These are phyloP conservation scores for Trypanosoma caninum DNA, from an alignment of 208 protist species.

Conservation along the genomic window DNA sequence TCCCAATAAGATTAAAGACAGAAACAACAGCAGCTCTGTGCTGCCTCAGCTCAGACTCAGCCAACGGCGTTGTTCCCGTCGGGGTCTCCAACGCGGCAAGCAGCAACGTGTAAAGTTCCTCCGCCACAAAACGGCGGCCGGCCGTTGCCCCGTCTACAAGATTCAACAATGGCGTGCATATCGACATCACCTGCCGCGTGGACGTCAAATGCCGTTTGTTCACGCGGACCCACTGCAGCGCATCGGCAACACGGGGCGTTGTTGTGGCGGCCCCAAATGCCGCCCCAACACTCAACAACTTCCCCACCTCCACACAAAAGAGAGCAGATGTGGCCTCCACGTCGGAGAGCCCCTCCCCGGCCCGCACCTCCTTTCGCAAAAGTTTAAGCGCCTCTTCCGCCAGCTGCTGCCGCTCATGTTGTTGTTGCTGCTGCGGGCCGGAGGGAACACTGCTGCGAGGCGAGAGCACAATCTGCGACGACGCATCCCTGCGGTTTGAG, in stretches of 20 bases:
- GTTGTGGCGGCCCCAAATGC: conserved; percentile 62
- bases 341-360: conserved; percentile 53
- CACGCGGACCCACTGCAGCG: conserved; percentile 45
- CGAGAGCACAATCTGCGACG: background rate
- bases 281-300: conserved; percentile 59
- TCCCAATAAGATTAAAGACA: conserved; percentile 56
- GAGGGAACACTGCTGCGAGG: background rate
- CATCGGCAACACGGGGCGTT: conserved; percentile 49
- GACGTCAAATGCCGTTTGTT: conserved; percentile 40
- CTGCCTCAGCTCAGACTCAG: conserved; percentile 27
- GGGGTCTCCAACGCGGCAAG: conserved; percentile 5
- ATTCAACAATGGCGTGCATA: conserved; percentile 61
- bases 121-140: conserved; percentile 47
- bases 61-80: background rate
- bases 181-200: conserved; percentile 75
- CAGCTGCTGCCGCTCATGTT: conserved; percentile 27
- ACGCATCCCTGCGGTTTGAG: conserved; percentile 1
- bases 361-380: conserved; percentile 47
- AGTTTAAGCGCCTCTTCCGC: conserved; percentile 52
- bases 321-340: conserved; percentile 27
- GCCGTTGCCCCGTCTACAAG: conserved; percentile 51
- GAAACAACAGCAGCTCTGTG: conserved; percentile 47
- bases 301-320: conserved; percentile 74
- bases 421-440: conserved; percentile 10
- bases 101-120: conserved; percentile 31